Base-by-base conservation (phyloP, 495 filamentous ascomycete species). In the Glutinoglossum americanum region DNA sequence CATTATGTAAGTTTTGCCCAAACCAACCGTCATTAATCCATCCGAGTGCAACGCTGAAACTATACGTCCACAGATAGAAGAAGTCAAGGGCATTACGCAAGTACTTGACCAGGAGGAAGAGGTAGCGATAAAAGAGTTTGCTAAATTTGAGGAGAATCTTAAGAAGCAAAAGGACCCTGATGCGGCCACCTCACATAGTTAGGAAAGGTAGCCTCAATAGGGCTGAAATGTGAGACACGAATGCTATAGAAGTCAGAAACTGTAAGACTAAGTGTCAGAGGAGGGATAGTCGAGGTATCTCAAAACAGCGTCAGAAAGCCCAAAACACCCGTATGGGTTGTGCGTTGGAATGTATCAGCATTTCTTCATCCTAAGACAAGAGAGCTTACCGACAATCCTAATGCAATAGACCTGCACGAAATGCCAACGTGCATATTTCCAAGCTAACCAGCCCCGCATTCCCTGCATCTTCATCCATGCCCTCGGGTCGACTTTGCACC, bases 121-220 rank as follows among this genome's bases (percentile, higher is more conserved):
- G 70, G 79, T 95, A 60, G 83, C 90, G 10, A 74, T 90, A 66
- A 72, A 81, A 60, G 92, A 97, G 64, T 97, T 98, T 70, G 85
- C 85, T 48, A 89, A 84, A 69, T 98, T 98, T 69, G 92, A 98
- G 68, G 87, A 95, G 73, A 95, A 94, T 70, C 69, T 98, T 63
- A 80, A 78, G 66, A 75, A 80, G 65, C 84, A 88, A 63, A 89
- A 87, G 65, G 80, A 73, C 25, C 62, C 72, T n/a, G 68, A 69
- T 44, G 73, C 75, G 47, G 70, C 75, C 56, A 65, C 80, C 64
- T 72, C 77, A n/a, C n/a, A 82, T 80, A 7, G 71, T 74, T 33
- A 79, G 80, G 25, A 83, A 84, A 67, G 82, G 78, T 23, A 75
- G 77, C 45, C 62, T 88, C 49, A 84, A 89, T 68, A 78, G 70